phyloP scores from a whole-genome alignment of 805 yeast genomes.

The Pichia deserticola region DNA sequence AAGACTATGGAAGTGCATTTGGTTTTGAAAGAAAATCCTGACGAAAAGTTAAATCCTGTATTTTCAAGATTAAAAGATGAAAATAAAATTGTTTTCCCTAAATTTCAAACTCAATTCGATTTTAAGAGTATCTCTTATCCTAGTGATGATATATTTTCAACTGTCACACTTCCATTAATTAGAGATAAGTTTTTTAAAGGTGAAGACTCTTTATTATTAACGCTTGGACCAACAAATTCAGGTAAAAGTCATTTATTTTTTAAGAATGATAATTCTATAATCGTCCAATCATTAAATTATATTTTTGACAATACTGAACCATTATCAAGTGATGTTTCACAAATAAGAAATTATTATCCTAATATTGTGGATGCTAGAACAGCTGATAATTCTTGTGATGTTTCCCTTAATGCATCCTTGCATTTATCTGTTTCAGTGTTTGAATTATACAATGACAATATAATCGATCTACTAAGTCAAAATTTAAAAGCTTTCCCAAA shows the following conservation, averaged over 20 bases:
- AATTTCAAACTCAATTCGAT: slow-evolving; percentile 21
- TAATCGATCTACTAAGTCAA: slow-evolving; percentile 30
- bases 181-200: slow-evolving; percentile 23
- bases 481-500: slow-evolving; percentile 12
- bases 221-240: slow-evolving; percentile 48
- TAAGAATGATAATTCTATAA: slow-evolving; percentile 21
- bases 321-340: neutral
- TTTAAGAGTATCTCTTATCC: slow-evolving; percentile 17
- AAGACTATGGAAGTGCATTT: slow-evolving; percentile 10
- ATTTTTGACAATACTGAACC: slow-evolving; percentile 17
- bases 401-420: neutral
- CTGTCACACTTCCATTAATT: slow-evolving; percentile 29
- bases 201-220: slow-evolving; percentile 37
- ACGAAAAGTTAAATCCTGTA: neutral
- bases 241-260: slow-evolving; percentile 39
- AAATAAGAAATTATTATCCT: slow-evolving; percentile 8
- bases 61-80: slow-evolving; percentile 14
- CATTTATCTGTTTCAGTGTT: slow-evolving; percentile 41
- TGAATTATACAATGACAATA: slow-evolving; percentile 44
- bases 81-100: slow-evolving; percentile 20
- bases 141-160: slow-evolving; percentile 13
- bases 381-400: neutral
- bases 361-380: neutral
- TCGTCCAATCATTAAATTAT: slow-evolving; percentile 15
- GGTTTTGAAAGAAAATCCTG: slow-evolving; percentile 7